Evolutionary conservation across 768 basidiomycete genomes (phyloP).

Genomic region (Paxillus ammoniavirescens): DNA sequence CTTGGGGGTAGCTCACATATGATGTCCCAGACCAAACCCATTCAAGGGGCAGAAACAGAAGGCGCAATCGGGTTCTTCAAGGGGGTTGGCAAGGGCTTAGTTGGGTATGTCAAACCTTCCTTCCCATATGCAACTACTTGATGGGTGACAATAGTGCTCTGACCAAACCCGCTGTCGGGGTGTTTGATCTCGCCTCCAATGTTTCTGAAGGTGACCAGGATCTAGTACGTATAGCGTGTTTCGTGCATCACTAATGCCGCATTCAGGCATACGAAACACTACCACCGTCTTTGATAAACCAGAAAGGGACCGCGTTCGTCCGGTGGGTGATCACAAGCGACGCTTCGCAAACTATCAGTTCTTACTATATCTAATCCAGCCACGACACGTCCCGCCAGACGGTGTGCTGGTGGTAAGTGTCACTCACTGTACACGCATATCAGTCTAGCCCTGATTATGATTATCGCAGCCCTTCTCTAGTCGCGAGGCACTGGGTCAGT

Average conservation of each 20-base stretch:
- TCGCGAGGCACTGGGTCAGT: slow-evolving; percentile 91
- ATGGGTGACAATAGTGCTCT: slow-evolving; percentile 56
- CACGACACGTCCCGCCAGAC: slow-evolving; percentile 83
- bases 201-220: slow-evolving; percentile 73
- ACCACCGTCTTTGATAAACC: slow-evolving; percentile 97
- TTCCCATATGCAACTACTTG: background rate
- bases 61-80: slow-evolving; percentile 98
- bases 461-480: slow-evolving; percentile 73
- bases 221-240: background rate
- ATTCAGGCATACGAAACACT: slow-evolving; percentile 89
- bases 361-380: slow-evolving; percentile 40
- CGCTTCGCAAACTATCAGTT: background rate
- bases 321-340: slow-evolving; percentile 45
- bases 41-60: slow-evolving; percentile 93
- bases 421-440: background rate
- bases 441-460: background rate
- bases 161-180: slow-evolving; percentile 95
- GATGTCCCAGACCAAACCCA: slow-evolving; percentile 77
- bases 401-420: slow-evolving; percentile 78
- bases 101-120: slow-evolving; percentile 57
- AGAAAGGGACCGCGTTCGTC: slow-evolving; percentile 80
- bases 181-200: slow-evolving; percentile 94
- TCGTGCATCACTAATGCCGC: slow-evolving; percentile 7
- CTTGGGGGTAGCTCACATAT: background rate
- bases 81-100: slow-evolving; percentile 93